Evolutionary conservation across 2,329 filamentous ascomycete genomes (phyloP), one percentile per base, ranked within the genome.

Genomic region (Zymoseptoria tritici): DNA sequence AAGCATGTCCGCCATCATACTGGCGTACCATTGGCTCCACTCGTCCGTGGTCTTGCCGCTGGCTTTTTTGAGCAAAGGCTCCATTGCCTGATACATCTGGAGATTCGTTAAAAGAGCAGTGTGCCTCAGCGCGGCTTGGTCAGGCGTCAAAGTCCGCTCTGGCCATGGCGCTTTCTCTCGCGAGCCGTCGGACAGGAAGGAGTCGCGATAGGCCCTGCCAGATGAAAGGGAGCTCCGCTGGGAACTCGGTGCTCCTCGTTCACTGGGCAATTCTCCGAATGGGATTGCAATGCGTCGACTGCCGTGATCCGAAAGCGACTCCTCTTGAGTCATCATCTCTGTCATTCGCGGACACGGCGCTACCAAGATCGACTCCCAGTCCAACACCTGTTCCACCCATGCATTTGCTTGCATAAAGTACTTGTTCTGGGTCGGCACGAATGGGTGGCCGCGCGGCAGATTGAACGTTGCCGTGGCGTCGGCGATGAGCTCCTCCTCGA

Each of bases 11-110:
- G 84, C 83, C 82, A 91, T 93, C 88, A 96, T 90, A 74, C 87
- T 90, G 49, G 87, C 85, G 76, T 89, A 85, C 92, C 92, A 97
- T 50, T 85, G 80, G 73, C 95, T 89, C 91, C 91, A 97, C 76
- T 97, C 92, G 67, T 96, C 91, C 70, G 89, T 85, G 68, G 88
- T 90, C 79, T 96, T 96, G 13, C 88, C 89, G 70, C 89, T 95
- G 52, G 85, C 85, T 68, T 96, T 89, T 67, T 89, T 84, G 66
- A 97, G 77, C 60, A 94, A 77, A 4, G 90, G 90, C 74, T 97
- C 92, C 68, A 97, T 78, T 63, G 87, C 88, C 72, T 94, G 90
- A 57, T 96, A 90, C 80, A 91, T 83, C 71, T 92, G 88, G 56
- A 95, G 84, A 5, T 92, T 85, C 2, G 88, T 91, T 70, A 89